Base-by-base conservation (phyloP, 257 asterid genomes). In the Solanum chmielewskii region DNA sequence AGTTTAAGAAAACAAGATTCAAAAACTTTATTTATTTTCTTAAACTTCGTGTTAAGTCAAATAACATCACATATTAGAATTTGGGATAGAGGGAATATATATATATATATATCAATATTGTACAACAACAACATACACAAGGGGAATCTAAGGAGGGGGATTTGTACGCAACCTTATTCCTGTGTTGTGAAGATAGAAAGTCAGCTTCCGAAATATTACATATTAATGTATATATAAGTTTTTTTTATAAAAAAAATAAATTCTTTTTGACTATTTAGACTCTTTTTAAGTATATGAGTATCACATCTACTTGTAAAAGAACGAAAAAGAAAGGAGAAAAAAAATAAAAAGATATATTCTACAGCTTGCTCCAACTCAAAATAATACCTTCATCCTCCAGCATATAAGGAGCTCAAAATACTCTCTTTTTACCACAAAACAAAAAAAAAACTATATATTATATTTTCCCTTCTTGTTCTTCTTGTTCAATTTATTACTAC, bases 341-440 rank as follows among this genome's bases (percentile, higher is more conserved):
- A 20, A 27, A 11, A 11, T 8, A 64, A 78, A 85, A 83, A 86
- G 68, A 87, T 69, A 44, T 90, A 89, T 92, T 91, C 47, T 87
- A 94, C 92, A 93, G 90, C 92, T 81, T 93, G 93, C 87, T 85
- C 81, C 49, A 16, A 60, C 83, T 87, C 39, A 81, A 71, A 15
- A 5, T 86, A 88, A 78, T 90, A 42, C 94, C 88, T 85, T 83
- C 86, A 74, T 68, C 45, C 85, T 81, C 31, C 85, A 81, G 69
- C 69, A 47, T 81, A 81, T 81, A 81, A 81, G 69, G 69, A 49
- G 85, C 85, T 81, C 37, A 81, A 12, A 21, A 35, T 86, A 86
- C 83, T 84, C 37, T 56, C 87, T 45, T 10, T 25, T 77, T 86
- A 35, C 83, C 88, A 91, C 27, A 70, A 31, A 31, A 31, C 33